phyloP scores from a whole-genome alignment of 495 filamentous ascomycete species.

The Paragyromitra xinjiangensis region DNA sequence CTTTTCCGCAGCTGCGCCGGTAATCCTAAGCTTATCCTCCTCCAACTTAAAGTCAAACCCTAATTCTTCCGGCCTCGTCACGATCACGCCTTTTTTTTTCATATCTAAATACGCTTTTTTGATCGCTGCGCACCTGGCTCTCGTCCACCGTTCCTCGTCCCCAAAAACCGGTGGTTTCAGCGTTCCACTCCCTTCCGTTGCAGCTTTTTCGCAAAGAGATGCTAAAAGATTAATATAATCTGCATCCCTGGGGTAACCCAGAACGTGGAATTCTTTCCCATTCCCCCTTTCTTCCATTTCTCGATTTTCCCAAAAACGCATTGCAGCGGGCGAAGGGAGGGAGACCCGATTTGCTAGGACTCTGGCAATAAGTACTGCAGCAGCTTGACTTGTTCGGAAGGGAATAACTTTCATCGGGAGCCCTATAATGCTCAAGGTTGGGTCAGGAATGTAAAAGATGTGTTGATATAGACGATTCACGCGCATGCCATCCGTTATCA shows the following conservation, averaged over 20 bases:
- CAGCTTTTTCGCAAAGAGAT: slow-evolving; percentile 65
- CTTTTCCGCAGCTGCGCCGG: too few species aligned
- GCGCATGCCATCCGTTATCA: slow-evolving; percentile 74
- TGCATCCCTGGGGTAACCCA: slow-evolving; percentile 77
- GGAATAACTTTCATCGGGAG: slow-evolving; percentile 83
- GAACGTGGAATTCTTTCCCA: slow-evolving; percentile 68
- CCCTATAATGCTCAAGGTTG: slow-evolving; percentile 79
- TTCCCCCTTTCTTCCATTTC: slow-evolving; percentile 56
- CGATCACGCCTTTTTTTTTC: slow-evolving; percentile 58
- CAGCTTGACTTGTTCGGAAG: slow-evolving; percentile 80
- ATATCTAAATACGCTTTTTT: slow-evolving; percentile 64
- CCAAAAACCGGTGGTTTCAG: slow-evolving; percentile 73
- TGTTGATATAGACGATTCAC: slow-evolving; percentile 77
- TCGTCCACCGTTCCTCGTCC: slow-evolving; percentile 65
- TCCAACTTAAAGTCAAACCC: slow-evolving; percentile 66
- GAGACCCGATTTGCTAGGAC: slow-evolving; percentile 74
- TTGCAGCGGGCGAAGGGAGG: slow-evolving; percentile 69
- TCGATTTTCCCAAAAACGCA: slow-evolving; percentile 71
- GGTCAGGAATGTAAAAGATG: slow-evolving; percentile 76
- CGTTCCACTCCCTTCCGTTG: background rate
- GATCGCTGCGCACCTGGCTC: slow-evolving; percentile 66
- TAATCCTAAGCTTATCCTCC: background rate
- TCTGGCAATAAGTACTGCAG: slow-evolving; percentile 77
- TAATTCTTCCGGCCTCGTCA: slow-evolving; percentile 65
- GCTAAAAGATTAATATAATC: slow-evolving; percentile 78